Base-by-base conservation (phyloP, 768 basidiomycete genomes). In the Phanerochaete carnosa region DNA sequence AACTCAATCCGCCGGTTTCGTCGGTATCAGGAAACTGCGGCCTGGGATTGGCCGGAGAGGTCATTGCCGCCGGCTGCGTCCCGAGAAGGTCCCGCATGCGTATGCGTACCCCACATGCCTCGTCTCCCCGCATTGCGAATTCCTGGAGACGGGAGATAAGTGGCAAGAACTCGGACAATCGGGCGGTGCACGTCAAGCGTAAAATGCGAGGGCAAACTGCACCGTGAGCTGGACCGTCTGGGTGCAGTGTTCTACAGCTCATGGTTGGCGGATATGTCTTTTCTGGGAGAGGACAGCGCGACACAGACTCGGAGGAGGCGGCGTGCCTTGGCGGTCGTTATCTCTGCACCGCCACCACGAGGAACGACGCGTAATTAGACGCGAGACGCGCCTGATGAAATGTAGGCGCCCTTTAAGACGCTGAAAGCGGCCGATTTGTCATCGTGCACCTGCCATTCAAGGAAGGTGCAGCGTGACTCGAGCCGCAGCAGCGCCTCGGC, bases 381-480 rank as follows among this genome's bases (percentile, higher is more conserved):
- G 37, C 25, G 23, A 25, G 37, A 37, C 25, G 25, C 47, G 25
- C 33, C 46, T 45, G 45, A 26, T 29, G 25, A 26, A 11, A 28
- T 12, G 35, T 25, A 25, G 57, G 22, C 57, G 32, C 33, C 56
- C 25, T n/a, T 7, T 4, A 12, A 19, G 30, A 28, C 55, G 55
- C 35, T 2, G 39, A 35, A 29, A 25, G 43, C 60, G 60, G 60
- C 30, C 4, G 50, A 37, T 62, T 62, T 29, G 61, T 62, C 56
- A 62, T 47, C 61, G 15, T 28, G 16, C n/a, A 25, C 16, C 19
- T 43, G 25, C 54, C 43, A 30, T 23, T 29, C 43, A 39, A 52
- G 57, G 61, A 6, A 57, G 32, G 45, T 25, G 46, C 39, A 26
- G 28, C 56, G 57, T 62, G 61, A 62, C 61, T 58, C 61, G 56